Conservation (phyloP, 805 yeast genomes). For the Kodamaea laetipori region DNA sequence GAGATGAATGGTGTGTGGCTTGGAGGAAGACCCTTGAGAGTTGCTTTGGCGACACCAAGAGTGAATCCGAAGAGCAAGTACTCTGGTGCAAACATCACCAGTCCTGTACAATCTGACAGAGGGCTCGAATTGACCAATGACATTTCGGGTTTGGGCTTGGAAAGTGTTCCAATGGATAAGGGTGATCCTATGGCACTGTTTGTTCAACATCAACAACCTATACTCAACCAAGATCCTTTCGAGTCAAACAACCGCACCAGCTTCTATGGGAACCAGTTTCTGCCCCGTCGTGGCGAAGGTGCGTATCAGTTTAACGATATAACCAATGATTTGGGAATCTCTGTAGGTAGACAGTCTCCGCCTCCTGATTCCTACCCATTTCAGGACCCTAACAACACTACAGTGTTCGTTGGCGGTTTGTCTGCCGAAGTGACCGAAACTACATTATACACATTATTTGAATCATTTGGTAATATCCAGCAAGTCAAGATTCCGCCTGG, state of each 20-base stretch:
- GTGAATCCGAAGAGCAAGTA: constrained; percentile 24
- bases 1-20: constrained; percentile 83
- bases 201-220: too few species aligned
- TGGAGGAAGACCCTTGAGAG: constrained; percentile 75
- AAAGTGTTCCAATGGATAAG: neutral
- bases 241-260: too few species aligned
- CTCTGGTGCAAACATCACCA: neutral
- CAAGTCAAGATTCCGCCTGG: constrained; percentile 79
- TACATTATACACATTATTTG: constrained; percentile 60
- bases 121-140: neutral
- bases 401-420: constrained; percentile 78
- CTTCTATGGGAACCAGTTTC: too few species aligned
- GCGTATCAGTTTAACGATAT: neutral
- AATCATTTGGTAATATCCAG: constrained; percentile 70
- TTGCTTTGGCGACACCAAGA: constrained; percentile 79
- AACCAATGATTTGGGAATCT: neutral
- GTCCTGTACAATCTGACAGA: neutral
- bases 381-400: constrained; percentile 63
- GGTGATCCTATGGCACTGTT: too few species aligned
- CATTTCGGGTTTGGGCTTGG: neutral
- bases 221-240: too few species aligned
- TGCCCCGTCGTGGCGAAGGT: too few species aligned
- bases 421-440: constrained; percentile 65
- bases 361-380: neutral
- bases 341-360: neutral